These are phyloP conservation scores for Tetradesmus lagerheimii DNA, from an alignment of 139 green algal genomes.

Conservation along the genomic window DNA sequence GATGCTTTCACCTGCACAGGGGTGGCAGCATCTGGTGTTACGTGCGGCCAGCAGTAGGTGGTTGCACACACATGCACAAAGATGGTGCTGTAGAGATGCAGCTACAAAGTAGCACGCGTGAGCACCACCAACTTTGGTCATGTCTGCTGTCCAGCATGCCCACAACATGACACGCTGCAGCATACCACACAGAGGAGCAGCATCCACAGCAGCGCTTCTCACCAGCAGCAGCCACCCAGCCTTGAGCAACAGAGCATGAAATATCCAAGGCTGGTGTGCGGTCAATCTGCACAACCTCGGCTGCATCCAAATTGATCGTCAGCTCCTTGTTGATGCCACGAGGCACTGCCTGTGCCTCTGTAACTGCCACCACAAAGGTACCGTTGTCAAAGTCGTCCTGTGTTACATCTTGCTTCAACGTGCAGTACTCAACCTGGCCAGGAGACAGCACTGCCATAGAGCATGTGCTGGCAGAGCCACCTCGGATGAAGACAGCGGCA, in stretches of 20 bases:
- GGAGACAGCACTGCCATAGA: not conserved
- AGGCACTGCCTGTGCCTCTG: not conserved
- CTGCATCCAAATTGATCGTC: not conserved
- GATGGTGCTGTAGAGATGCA: too few species aligned
- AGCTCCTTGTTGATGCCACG: not conserved
- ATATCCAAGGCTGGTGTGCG: not conserved
- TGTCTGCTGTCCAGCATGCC: too few species aligned
- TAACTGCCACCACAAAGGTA: not conserved
- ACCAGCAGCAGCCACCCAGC: not conserved
- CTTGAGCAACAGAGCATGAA: not conserved
- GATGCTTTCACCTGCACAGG: not conserved
- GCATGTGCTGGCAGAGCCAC: not conserved
- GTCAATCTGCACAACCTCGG: not conserved
- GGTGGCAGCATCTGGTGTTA: not conserved
- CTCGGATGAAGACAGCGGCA: not conserved
- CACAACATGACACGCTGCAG: not conserved
- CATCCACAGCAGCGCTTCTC: not conserved
- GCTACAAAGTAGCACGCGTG: too few species aligned
- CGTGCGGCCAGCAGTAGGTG: too few species aligned
- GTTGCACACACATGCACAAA: too few species aligned
- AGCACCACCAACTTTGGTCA: too few species aligned
- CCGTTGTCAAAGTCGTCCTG: conserved; percentile 21
- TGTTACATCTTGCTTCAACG: not conserved
- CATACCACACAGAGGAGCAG: too few species aligned
- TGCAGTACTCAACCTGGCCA: conserved; percentile 8